phyloP scores from a whole-genome alignment of 169 alveolate species.

The Theileria luwenshuni region DNA sequence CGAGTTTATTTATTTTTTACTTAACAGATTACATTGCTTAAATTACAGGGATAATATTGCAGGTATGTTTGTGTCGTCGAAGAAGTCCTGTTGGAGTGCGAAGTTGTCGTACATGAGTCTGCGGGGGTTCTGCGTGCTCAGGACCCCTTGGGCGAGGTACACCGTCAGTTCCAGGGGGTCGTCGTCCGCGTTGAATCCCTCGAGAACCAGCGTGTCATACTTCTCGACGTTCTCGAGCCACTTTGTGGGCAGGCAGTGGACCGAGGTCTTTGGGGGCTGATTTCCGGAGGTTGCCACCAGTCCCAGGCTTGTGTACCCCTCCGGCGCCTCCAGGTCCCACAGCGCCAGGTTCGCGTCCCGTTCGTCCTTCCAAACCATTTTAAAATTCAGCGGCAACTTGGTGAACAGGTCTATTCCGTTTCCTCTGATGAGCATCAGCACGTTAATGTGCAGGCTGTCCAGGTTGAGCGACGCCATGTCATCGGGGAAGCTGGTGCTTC shows the following conservation, averaged over 20 bases:
- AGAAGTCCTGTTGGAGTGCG: slow-evolving; percentile 56
- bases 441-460: slow-evolving; percentile 7
- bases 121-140: slow-evolving; percentile 23
- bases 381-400: slow-evolving; percentile 33
- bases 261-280: slow-evolving; percentile 31
- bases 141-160: slow-evolving; percentile 33
- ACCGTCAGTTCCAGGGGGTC: slow-evolving; percentile 34
- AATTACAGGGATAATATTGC: slow-evolving; percentile 36
- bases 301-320: slow-evolving; percentile 54
- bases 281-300: slow-evolving; percentile 52
- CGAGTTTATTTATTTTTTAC: too few species aligned
- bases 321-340: slow-evolving; percentile 63
- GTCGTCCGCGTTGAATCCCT: slow-evolving; percentile 37
- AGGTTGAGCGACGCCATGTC: neutral
- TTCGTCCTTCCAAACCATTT: slow-evolving; percentile 48
- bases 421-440: slow-evolving; percentile 16
- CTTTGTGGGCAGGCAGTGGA: slow-evolving; percentile 45
- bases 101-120: slow-evolving; percentile 37
- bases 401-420: slow-evolving; percentile 11
- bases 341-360: slow-evolving; percentile 36
- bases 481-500: neutral
- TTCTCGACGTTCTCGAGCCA: slow-evolving; percentile 45
- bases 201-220: slow-evolving; percentile 20
- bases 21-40: too few species aligned
- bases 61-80: slow-evolving; percentile 47